These are phyloP conservation scores for Neostapfia colusana DNA, from an alignment of 176 grass and related monocot species.

Conservation along the genomic window DNA sequence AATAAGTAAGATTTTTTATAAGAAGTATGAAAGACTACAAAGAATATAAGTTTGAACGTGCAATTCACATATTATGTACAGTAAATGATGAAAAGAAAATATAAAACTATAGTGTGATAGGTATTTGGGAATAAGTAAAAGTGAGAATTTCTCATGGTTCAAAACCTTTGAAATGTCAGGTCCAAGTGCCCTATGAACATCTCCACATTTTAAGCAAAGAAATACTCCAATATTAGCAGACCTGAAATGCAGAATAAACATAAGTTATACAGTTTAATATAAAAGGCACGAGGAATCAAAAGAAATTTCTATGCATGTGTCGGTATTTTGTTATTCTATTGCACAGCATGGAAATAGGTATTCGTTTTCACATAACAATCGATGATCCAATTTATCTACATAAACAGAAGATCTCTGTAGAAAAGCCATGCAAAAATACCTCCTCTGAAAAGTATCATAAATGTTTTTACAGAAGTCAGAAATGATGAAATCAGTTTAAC, in stretches of 20 bases:
- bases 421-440: constrained; percentile 2
- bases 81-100: not conserved
- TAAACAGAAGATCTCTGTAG: constrained; percentile 28
- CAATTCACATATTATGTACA: constrained; percentile 21
- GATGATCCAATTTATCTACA: constrained; percentile 30
- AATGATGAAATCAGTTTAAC: constrained; percentile 32
- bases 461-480: constrained; percentile 6
- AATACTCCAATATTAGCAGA: constrained; percentile 95
- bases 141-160: constrained; percentile 10
- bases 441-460: constrained; percentile 1
- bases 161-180: constrained; percentile 88
- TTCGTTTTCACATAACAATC: constrained; percentile 7
- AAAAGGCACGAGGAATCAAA: constrained; percentile 27
- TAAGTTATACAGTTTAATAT: constrained; percentile 2
- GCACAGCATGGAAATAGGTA: constrained; percentile 5
- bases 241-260: constrained; percentile 51
- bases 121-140: constrained; percentile 2
- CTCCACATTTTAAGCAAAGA: constrained; percentile 98
- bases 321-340: not conserved
- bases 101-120: constrained; percentile 11
- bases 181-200: constrained; percentile 90
- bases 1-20: not conserved
- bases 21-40: constrained; percentile 1
- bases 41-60: constrained; percentile 1
- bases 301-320: constrained; percentile 24